Percentiles rank a stretch among this genome's conserved stretches.
Evolutionary conservation across 2,329 filamentous ascomycete species (phyloP).

Genomic region (Ophiocordyceps robertsii): DNA sequence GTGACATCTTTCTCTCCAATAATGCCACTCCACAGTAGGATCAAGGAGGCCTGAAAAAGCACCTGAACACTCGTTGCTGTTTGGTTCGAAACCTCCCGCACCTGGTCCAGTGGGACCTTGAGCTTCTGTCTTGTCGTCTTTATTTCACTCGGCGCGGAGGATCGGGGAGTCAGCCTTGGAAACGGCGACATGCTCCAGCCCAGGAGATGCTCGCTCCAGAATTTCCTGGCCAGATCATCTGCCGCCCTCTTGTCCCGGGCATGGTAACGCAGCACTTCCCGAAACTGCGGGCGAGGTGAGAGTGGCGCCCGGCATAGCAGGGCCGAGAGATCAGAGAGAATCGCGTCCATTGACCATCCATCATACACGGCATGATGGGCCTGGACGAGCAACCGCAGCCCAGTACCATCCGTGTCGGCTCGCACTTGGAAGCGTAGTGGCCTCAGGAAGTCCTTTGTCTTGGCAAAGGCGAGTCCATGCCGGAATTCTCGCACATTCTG

Average conservation of each 20-base stretch:
- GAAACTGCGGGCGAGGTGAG: conserved; percentile 42
- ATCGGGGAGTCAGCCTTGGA: conserved; percentile 31
- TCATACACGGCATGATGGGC: conserved; percentile 82
- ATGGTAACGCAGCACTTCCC: conserved; percentile 40
- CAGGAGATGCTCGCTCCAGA: conserved; percentile 57
- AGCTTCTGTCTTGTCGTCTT: conserved; percentile 6
- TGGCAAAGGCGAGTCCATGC: conserved; percentile 25
- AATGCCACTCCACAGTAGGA: conserved; percentile 52
- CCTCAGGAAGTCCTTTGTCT: conserved; percentile 26
- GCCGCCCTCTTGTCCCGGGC: conserved; percentile 10
- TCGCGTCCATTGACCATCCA: conserved; percentile 78
- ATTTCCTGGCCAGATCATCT: conserved; percentile 35
- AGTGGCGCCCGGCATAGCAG: conserved; percentile 24
- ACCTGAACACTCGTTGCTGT: conserved; percentile 50
- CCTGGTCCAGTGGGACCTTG: conserved; percentile 5
- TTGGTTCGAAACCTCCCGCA: conserved; percentile 19
- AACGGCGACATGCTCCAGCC: conserved; percentile 39
- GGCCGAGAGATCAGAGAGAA: conserved; percentile 51
- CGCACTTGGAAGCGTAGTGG: conserved; percentile 51
- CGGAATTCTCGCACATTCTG: conserved; percentile 20
- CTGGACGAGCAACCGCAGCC: conserved; percentile 30
- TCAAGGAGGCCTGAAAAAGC: conserved; percentile 61
- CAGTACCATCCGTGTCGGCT: conserved; percentile 5
- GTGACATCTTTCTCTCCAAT: conserved; percentile 51
- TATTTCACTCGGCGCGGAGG: conserved; percentile 10